phyloP scores from a whole-genome alignment of 768 basidiomycete species.

The Austroboletus eburneus region DNA sequence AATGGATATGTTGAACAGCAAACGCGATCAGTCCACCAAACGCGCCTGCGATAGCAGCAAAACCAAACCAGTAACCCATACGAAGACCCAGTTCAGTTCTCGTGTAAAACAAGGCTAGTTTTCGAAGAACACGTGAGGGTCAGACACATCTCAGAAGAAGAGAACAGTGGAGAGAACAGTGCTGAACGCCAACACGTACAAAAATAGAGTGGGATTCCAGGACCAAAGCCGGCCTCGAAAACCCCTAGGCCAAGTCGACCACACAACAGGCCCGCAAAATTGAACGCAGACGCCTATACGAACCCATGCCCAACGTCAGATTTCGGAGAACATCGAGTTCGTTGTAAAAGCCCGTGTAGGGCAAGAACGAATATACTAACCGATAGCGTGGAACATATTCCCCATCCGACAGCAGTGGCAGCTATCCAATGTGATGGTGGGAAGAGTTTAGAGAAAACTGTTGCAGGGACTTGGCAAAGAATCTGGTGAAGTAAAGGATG shows the following conservation, averaged over 20 bases:
- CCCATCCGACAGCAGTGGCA: slow-evolving; percentile 66
- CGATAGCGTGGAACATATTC: slow-evolving; percentile 68
- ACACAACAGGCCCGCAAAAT: slow-evolving; percentile 54
- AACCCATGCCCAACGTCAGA: too few species aligned
- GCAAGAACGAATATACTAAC: slow-evolving; percentile 33
- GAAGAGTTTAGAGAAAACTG: slow-evolving; percentile 60
- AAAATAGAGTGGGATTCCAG: slow-evolving; percentile 74
- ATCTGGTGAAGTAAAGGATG: too few species aligned
- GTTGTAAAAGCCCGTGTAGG: not conserved
- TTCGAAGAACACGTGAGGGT: too few species aligned
- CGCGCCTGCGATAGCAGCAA: slow-evolving; percentile 79
- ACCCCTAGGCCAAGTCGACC: slow-evolving; percentile 63
- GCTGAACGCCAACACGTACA: slow-evolving; percentile 44
- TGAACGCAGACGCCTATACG: slow-evolving; percentile 57
- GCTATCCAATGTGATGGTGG: slow-evolving; percentile 69
- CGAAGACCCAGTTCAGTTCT: slow-evolving; percentile 69
- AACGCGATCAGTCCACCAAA: slow-evolving; percentile 85
- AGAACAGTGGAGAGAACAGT: too few species aligned
- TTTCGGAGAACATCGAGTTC: not conserved
- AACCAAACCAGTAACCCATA: slow-evolving; percentile 81
- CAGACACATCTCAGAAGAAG: too few species aligned
- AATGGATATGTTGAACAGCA: slow-evolving; percentile 68
- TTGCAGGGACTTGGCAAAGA: slow-evolving; percentile 64
- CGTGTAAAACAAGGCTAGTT: slow-evolving; percentile 73
- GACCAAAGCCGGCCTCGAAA: slow-evolving; percentile 77